Base-by-base conservation (phyloP, 257 asterid genomes). In the Fraxinus excelsior region DNA sequence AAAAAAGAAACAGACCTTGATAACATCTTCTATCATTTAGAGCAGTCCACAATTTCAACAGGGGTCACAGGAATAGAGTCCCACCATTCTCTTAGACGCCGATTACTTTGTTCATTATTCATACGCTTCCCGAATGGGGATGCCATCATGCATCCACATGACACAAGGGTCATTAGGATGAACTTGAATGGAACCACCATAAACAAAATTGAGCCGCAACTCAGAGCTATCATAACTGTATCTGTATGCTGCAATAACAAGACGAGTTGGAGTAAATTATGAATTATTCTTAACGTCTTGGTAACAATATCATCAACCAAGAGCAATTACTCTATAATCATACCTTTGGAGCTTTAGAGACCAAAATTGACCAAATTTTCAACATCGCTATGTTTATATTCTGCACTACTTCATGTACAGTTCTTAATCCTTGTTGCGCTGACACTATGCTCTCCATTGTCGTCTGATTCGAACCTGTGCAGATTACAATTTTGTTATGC, bases 61-160 rank as follows among this genome's bases (percentile, higher is more conserved):
- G 93, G 91, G 11, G 88, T 80, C 7, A 94, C 82, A 1, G 98
- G 97, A 75, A 94, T 92, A 4, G 98, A 90, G 74, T 92, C 97
- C 99, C 99, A 94, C 99, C 98, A 94, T 80, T 92, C 99, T 79
- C 80, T 83, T 13, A 90, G 67, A 5, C 98, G 86, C 18, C 98
- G 84, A 34, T 91, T 88, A 13, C 97, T 90, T 49, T 79, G 88
- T 1, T 92, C 95, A 16, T 74, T 89, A 66, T 87, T 86, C 80
- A 83, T 65, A 6, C 2, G 18, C 81, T 82, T 85, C 77, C 91
- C 95, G 19, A 86, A 5, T 69, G 74, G 76, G 5, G 94, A 90
- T 21, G 89, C 90, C 74, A 31, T 69, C 23, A 76, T 51, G 76
- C 82, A 91, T 40, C 87, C 68, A 23, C 87, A 82, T 51, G 85